phyloP scores from a whole-genome alignment of 768 basidiomycete genomes.

The Pisolithus microcarpus region DNA sequence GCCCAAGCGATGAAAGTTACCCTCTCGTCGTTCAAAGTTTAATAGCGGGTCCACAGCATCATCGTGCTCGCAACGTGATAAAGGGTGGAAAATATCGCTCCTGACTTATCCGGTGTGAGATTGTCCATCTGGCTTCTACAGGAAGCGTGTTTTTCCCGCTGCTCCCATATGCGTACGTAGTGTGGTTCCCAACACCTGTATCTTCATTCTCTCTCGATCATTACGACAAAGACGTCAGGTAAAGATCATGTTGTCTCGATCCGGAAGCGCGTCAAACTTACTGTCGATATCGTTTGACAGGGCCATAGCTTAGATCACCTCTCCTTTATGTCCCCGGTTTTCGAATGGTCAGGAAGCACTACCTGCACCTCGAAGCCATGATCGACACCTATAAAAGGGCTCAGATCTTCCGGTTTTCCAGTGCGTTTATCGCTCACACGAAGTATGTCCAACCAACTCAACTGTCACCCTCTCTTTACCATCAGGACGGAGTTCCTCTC shows the following conservation, averaged over 20 bases:
- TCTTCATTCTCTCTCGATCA: slow-evolving; percentile 9
- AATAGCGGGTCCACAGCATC: neutral
- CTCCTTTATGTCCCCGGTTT: slow-evolving; percentile 3
- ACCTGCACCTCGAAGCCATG: slow-evolving; percentile 4
- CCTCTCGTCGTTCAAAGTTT: slow-evolving; percentile 8
- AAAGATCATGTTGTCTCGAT: slow-evolving; percentile 12
- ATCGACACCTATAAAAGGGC: slow-evolving; percentile 17
- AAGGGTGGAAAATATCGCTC: neutral
- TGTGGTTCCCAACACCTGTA: slow-evolving; percentile 7
- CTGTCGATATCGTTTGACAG: slow-evolving; percentile 13
- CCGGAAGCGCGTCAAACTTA: slow-evolving; percentile 8
- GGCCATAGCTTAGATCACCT: slow-evolving; percentile 3
- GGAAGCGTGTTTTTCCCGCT: slow-evolving; percentile 4
- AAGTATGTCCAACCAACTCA: slow-evolving; percentile 9
- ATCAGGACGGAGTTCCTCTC: slow-evolving; percentile 37
- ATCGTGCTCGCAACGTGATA: neutral
- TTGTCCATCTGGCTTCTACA: slow-evolving; percentile 11
- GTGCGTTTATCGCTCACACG: neutral
- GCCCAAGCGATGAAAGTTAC: neutral
- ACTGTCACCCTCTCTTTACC: slow-evolving; percentile 40
- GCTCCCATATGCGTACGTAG: slow-evolving; percentile 8
- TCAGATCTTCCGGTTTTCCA: neutral
- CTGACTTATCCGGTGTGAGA: slow-evolving; percentile 4
- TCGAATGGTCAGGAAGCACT: slow-evolving; percentile 10
- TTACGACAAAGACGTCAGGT: slow-evolving; percentile 7